phyloP scores from a whole-genome alignment of 495 filamentous ascomycete species.

The Neurospora sp. region DNA sequence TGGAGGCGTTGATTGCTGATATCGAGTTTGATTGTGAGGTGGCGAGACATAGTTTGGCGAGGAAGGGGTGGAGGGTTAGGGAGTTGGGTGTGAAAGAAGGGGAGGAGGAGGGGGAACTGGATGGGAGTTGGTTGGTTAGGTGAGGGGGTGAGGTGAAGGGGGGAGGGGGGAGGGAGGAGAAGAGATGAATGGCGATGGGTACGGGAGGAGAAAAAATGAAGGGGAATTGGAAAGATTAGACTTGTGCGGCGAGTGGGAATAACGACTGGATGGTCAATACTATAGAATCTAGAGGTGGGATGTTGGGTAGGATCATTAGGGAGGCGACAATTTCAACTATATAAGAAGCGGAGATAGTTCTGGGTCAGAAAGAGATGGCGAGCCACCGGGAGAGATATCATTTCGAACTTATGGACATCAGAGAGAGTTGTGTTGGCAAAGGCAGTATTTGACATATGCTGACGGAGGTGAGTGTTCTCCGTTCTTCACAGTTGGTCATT shows the following conservation, averaged over 20 bases:
- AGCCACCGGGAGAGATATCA: too few relatives aligned
- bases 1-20: conserved; percentile 77
- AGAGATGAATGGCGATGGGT: neutral
- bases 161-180: neutral
- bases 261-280: neutral
- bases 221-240: neutral
- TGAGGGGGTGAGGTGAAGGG: conserved; percentile 1
- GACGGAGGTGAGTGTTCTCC: too few relatives aligned
- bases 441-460: too few relatives aligned
- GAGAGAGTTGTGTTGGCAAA: too few relatives aligned
- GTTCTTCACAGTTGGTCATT: too few relatives aligned
- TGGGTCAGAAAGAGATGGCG: neutral
- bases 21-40: conserved; percentile 85
- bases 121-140: conserved; percentile 32
- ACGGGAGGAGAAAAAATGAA: neutral
- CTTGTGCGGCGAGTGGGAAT: neutral
- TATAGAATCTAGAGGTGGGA: neutral
- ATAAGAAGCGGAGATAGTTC: neutral
- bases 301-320: neutral
- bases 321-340: neutral
- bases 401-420: too few relatives aligned
- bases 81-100: conserved; percentile 19
- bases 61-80: conserved; percentile 48
- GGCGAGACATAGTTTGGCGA: conserved; percentile 57
- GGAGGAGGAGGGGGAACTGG: conserved; percentile 21